phyloP scores from a whole-genome alignment of 768 basidiomycete species.

The Mycena amicta region DNA sequence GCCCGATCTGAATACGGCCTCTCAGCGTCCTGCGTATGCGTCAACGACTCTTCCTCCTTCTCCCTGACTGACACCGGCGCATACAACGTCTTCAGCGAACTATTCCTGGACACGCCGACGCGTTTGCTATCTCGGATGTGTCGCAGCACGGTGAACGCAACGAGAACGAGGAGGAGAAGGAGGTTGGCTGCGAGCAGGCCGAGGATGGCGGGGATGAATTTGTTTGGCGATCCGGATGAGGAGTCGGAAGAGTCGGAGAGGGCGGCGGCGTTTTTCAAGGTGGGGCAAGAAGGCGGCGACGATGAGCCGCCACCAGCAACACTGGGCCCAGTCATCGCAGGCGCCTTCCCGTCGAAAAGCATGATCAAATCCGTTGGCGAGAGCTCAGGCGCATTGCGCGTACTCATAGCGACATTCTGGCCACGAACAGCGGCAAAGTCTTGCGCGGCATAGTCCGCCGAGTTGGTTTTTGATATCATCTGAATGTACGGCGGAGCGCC shows the following conservation, averaged over 20 bases:
- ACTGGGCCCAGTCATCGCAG: background rate
- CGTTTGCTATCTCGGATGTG: background rate
- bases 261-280: background rate
- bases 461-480: conserved; percentile 4
- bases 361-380: conserved; percentile 2
- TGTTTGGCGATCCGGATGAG: background rate
- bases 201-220: conserved; percentile 2
- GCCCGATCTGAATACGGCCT: background rate
- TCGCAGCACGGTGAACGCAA: background rate
- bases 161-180: conserved; percentile 6
- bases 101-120: background rate
- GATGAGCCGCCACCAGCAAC: background rate
- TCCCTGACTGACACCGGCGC: background rate
- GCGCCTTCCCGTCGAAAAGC: conserved; percentile 9
- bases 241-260: background rate
- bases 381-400: background rate
- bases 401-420: background rate
- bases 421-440: conserved; percentile 4
- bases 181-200: conserved; percentile 15
- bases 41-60: background rate
- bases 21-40: background rate
- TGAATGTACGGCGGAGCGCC: conserved; percentile 5
- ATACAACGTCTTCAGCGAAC: background rate
- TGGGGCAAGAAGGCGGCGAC: background rate
- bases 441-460: background rate